Base-by-base conservation (phyloP, 306 rosid genomes). In the Quercus rubra region DNA sequence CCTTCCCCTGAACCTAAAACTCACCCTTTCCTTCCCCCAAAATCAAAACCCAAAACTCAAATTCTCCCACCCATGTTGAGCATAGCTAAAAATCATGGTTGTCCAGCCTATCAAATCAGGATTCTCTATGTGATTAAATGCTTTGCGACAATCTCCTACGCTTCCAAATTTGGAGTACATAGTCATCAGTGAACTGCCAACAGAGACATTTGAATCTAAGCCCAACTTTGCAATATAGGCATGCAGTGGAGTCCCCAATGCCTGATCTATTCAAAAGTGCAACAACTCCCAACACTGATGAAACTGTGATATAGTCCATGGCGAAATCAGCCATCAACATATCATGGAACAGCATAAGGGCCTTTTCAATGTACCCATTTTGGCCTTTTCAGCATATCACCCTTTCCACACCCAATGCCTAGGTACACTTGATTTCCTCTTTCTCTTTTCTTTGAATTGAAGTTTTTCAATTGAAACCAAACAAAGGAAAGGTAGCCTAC, bases 81-180 rank as follows among this genome's bases (percentile, higher is more conserved):
- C 97, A 86, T 87, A 90, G 90, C 92, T 90, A 63, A 80, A 82
- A 58, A 93, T 90, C 89, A 93, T 83, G 23, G 93, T 74, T 4
- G 94, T 93, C 98, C 92, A 87, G 70, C 92, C 86, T 35, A 93
- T 77, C 85, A 90, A 76, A 76, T 93, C 93, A 57, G 82, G 92
- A 77, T 87, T 89, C 82, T 84, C 87, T 55, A 85, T 86, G 69
- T 90, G 90, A 78, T 81, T 78, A 79, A 90, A 93, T 68, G 93
- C 92, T 76, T 87, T 91, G 62, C 38, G 30, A 43, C 97, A 93
- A 74, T 90, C 92, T 83, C 83, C 90, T 72, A 91, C 73, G 55
- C 90, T 88, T 77, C 97, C 94, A 43, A 81, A 86, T 73, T 86
- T 88, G 55, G 98, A 93, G 86, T 90, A 93, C 91, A 93, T 85